A percentile compares a stretch with the other conserved stretches of the same genome.
Conservation (phyloP, 2,329 filamentous ascomycete species). For the Xylariaceae sp. region DNA sequence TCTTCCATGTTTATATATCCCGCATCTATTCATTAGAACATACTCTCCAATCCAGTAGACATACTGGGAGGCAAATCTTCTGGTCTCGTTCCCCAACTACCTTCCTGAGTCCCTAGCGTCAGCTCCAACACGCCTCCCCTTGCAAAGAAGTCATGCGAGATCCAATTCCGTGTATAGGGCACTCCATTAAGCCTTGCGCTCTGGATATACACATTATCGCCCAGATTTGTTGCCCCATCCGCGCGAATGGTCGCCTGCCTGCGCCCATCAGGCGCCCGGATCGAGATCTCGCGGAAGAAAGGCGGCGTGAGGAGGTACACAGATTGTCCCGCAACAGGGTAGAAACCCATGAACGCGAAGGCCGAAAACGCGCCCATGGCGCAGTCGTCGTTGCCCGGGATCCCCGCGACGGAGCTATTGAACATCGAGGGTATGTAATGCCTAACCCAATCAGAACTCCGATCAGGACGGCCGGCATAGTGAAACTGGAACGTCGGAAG, state of each 20-base stretch:
- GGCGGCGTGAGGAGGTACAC: constrained; percentile 51
- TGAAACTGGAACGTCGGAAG: constrained; percentile 56
- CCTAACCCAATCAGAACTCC: constrained; percentile 52
- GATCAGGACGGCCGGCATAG: constrained; percentile 62
- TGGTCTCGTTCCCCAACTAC: constrained; percentile 52
- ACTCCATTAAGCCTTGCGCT: constrained; percentile 54
- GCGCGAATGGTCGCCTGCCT: constrained; percentile 51
- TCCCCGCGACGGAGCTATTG: constrained; percentile 58
- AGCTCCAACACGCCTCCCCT: constrained; percentile 58
- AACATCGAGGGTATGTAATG: constrained; percentile 65
- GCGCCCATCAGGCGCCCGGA: constrained; percentile 23
- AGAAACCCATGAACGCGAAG: constrained; percentile 50
- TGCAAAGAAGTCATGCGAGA: constrained; percentile 59
- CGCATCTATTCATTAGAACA: too few species aligned
- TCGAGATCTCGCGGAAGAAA: constrained; percentile 46
- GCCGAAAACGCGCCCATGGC: constrained; percentile 53
- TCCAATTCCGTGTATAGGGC: constrained; percentile 58
- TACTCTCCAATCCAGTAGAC: constrained; percentile 25
- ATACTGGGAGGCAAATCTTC: constrained; percentile 57
- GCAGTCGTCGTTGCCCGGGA: constrained; percentile 54
- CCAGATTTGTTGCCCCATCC: constrained; percentile 34
- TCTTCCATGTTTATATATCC: too few species aligned
- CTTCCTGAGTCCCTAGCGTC: constrained; percentile 51
- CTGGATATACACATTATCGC: constrained; percentile 55
- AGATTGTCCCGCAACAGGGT: constrained; percentile 51